Evolutionary conservation across 2,329 filamentous ascomycete genomes (phyloP).

Genomic region (Orbilia blumenaviensis): DNA sequence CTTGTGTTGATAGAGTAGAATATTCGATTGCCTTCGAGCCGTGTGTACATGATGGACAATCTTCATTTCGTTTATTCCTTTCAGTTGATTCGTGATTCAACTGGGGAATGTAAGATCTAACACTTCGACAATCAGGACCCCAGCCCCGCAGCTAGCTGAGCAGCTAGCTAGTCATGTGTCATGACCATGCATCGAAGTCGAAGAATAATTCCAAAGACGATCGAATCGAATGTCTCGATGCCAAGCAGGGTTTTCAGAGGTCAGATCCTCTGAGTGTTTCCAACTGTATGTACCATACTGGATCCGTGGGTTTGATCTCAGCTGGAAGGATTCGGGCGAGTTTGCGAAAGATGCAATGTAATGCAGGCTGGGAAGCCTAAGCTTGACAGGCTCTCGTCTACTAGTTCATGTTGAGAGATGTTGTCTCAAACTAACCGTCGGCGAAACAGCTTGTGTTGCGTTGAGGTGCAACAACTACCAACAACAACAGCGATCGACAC

Average conservation of each 20-base stretch:
- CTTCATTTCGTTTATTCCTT: slow-evolving; percentile 47
- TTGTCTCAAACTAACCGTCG: slow-evolving; percentile 6
- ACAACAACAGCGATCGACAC: neutral
- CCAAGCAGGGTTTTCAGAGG: neutral
- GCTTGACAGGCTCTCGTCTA: neutral
- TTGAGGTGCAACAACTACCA: neutral
- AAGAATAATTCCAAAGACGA: slow-evolving; percentile 27
- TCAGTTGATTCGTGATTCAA: slow-evolving; percentile 34
- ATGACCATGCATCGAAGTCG: slow-evolving; percentile 2
- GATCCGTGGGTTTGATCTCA: slow-evolving; percentile 21
- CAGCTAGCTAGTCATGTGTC: too few relatives aligned
- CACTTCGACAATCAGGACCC: slow-evolving; percentile 9
- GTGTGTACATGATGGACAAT: slow-evolving; percentile 43
- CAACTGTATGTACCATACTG: slow-evolving; percentile 11
- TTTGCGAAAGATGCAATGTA: slow-evolving; percentile 16
- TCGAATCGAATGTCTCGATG: neutral
- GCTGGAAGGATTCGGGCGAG: slow-evolving; percentile 5
- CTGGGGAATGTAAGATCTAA: slow-evolving; percentile 13
- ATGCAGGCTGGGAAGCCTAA: neutral
- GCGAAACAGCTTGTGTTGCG: slow-evolving; percentile 25
- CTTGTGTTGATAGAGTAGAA: neutral
- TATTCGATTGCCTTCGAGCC: neutral
- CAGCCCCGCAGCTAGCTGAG: too few relatives aligned
- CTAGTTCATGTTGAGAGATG: neutral
- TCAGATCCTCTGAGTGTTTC: neutral